phyloP scores from a whole-genome alignment of 2,329 filamentous ascomycete genomes.

The Ceratocystis cubensis region DNA sequence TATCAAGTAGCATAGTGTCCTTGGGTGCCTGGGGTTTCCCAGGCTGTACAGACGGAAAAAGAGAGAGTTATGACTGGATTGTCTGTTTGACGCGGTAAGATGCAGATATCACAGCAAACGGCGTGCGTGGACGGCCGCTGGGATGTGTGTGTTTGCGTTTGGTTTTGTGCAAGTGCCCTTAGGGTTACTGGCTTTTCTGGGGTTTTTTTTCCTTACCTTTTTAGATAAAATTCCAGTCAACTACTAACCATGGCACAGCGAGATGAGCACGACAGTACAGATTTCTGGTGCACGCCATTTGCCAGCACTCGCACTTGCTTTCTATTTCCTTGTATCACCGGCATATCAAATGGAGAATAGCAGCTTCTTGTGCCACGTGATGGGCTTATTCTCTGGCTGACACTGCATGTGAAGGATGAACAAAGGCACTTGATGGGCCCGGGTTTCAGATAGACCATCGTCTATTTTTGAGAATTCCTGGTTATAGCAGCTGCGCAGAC shows the following conservation, averaged over 20 bases:
- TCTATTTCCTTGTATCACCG: slow-evolving; percentile 1
- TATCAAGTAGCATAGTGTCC: background rate
- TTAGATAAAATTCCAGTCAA: no score
- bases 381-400: background rate
- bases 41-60: background rate
- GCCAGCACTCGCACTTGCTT: background rate
- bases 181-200: no score
- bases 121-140: background rate
- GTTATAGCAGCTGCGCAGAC: background rate
- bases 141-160: background rate
- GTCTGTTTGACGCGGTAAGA: background rate
- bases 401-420: background rate
- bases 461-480: background rate
- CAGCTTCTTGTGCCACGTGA: background rate
- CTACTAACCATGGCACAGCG: no score
- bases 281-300: background rate
- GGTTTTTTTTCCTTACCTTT: no score
- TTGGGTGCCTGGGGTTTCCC: background rate
- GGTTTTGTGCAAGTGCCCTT: background rate
- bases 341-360: background rate
- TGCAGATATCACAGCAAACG: background rate
- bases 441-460: background rate
- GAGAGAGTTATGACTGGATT: background rate
- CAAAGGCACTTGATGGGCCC: background rate
- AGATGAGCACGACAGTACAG: background rate